Percentiles rank a stretch among this genome's conserved stretches.
Conservation (phyloP, 2,329 filamentous ascomycete genomes). For the Aspergillus persii region DNA sequence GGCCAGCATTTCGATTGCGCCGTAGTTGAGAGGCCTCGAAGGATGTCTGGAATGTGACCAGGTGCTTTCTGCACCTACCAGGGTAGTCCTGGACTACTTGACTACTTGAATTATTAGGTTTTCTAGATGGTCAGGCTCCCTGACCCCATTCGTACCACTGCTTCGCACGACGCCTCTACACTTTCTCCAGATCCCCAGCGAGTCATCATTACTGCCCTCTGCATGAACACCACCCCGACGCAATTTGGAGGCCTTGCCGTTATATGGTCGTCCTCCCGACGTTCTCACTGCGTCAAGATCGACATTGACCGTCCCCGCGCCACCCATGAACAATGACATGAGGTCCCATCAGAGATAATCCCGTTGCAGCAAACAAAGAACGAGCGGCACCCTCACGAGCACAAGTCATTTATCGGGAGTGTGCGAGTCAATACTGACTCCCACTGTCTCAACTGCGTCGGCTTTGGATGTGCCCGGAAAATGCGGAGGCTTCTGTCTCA, state of each 20-base stretch:
- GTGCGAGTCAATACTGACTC: too few relatives aligned
- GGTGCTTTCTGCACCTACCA: neutral
- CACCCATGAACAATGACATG: too few relatives aligned
- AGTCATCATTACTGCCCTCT: neutral
- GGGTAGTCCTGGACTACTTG: too few relatives aligned
- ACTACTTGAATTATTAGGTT: neutral
- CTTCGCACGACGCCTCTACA: neutral
- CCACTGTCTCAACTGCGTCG: neutral
- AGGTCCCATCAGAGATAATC: neutral
- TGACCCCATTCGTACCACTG: neutral
- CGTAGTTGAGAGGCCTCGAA: too few relatives aligned
- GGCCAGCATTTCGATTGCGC: too few relatives aligned
- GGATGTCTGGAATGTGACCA: too few relatives aligned
- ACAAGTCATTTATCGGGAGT: too few relatives aligned
- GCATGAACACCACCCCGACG: neutral
- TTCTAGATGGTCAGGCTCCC: neutral
- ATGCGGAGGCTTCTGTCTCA: neutral
- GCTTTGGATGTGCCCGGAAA: neutral
- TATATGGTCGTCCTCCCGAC: too few relatives aligned
- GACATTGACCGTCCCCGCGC: neutral
- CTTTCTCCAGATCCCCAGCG: neutral
- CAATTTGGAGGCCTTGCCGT: too few relatives aligned
- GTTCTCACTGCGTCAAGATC: neutral
- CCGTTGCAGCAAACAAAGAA: neutral
- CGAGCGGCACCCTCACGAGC: neutral